phyloP scores from a whole-genome alignment of 441 rosid species.

The Corymbia citriodora region DNA sequence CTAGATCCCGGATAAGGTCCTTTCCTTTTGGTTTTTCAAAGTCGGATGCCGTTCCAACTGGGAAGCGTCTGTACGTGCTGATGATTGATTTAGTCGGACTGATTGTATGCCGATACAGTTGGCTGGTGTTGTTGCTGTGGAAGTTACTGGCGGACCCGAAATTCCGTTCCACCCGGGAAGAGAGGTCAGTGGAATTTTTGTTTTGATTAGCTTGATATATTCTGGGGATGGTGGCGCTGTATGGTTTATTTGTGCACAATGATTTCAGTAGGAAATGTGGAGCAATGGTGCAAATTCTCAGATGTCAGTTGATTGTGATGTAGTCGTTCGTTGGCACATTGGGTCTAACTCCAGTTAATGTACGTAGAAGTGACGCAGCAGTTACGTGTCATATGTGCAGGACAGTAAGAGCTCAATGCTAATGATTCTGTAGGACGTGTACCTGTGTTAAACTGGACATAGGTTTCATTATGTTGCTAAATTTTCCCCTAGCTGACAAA shows the following conservation, averaged over 20 bases:
- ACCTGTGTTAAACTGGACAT: neutral
- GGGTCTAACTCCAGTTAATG: too few relatives aligned
- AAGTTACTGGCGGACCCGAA: constrained; percentile 94
- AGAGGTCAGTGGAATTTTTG: constrained; percentile 47
- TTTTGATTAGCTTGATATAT: neutral
- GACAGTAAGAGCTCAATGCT: neutral
- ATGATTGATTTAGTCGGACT: neutral
- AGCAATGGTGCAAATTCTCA: neutral
- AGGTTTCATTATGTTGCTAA: neutral
- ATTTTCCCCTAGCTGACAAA: neutral
- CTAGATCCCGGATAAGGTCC: neutral
- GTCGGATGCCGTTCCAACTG: neutral
- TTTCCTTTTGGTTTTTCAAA: neutral
- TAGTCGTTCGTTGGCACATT: neutral
- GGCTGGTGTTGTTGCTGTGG: constrained; percentile 93
- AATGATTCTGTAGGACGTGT: too few relatives aligned
- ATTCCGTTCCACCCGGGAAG: constrained; percentile 95
- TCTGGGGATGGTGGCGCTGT: neutral
- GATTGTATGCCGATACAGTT: constrained; percentile 29
- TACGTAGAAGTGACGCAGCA: neutral
- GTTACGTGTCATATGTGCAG: neutral
- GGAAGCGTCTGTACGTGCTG: neutral
- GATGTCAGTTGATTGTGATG: neutral
- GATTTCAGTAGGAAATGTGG: neutral
- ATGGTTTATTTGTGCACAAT: neutral